Evolutionary conservation across 2,329 filamentous ascomycete genomes (phyloP), one percentile per base, ranked within the genome.

Genomic region (Piedraia hortae): DNA sequence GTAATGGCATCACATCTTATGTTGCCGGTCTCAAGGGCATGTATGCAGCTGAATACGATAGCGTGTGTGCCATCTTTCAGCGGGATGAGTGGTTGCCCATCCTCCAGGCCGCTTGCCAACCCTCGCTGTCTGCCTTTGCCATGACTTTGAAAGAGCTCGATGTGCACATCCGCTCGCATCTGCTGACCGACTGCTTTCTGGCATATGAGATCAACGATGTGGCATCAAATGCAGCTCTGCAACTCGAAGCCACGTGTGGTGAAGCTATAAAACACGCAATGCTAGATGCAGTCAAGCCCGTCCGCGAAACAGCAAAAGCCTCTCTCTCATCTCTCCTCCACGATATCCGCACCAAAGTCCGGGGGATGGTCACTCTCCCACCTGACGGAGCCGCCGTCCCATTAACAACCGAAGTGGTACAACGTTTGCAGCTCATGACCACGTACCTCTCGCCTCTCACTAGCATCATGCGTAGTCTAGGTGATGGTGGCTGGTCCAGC

Each of bases 131-230:
- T 5, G 78, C 90, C 36, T 71, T 93, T 34, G 66, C 71, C 4
- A 67, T 75, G 34, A 91, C 85, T 0, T 47, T 93, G 24, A 64
- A 73, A 13, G 82, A 93, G 37, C 56, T 97, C 14, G 91, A 93
- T 43, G 59, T 62, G 21, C 80, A 91, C 38, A 78, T 93, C 45
- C 78, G 80, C 40, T 53, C 60, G 18, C 80, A 91, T 38, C 51
- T 91, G 17, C 62, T 66, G 32, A 90, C 77, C 0, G 85, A 97
- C 43, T 93, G 82, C 45, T 93, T 75, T 42, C 59, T 97, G 21
- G 78, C 78, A 5, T 97, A 89, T 42, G 85, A 97, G 41, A 74
- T 93, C 14, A 74, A 88, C 14, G 82, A 90, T 36, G 74, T 91
- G 28, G 64, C 93, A 20, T 73, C 75, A 1, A 60, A 59, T 7